Conservation (phyloP, 2,329 filamentous ascomycete species). For the Fusarium hainanense region DNA sequence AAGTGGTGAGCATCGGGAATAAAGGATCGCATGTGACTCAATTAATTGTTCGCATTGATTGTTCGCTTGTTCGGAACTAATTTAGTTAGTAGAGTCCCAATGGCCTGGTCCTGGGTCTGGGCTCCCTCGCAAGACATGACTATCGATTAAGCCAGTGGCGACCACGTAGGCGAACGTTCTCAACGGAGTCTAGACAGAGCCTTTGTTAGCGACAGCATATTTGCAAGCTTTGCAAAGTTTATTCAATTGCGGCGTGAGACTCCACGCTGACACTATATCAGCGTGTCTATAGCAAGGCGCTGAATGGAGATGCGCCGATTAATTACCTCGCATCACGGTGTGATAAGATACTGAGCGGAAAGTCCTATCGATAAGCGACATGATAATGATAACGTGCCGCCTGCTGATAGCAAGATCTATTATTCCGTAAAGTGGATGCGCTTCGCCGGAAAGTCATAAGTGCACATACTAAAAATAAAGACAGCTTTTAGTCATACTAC, state of each 20-base stretch:
- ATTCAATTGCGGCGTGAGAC: neutral
- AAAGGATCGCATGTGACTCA: neutral
- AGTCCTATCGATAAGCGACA: neutral
- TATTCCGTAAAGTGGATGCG: neutral
- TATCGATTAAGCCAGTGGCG: no score
- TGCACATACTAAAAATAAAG: neutral
- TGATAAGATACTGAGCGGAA: neutral
- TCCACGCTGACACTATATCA: neutral
- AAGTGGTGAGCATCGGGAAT: neutral
- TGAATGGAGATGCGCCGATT: neutral
- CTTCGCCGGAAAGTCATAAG: no score
- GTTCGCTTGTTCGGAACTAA: neutral
- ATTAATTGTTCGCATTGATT: neutral
- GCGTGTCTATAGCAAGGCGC: neutral
- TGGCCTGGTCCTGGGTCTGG: neutral
- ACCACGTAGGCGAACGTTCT: neutral
- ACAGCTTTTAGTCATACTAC: neutral
- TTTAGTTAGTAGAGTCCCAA: neutral
- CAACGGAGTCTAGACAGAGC: neutral
- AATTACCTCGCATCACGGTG: neutral
- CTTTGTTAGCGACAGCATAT: neutral
- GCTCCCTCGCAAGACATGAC: neutral
- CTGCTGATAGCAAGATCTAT: neutral
- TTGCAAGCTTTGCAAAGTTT: rapidly evolving
- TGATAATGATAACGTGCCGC: neutral